Base-by-base conservation (phyloP, 2,329 filamentous ascomycete species). In the Dactylonectria estremocensis region DNA sequence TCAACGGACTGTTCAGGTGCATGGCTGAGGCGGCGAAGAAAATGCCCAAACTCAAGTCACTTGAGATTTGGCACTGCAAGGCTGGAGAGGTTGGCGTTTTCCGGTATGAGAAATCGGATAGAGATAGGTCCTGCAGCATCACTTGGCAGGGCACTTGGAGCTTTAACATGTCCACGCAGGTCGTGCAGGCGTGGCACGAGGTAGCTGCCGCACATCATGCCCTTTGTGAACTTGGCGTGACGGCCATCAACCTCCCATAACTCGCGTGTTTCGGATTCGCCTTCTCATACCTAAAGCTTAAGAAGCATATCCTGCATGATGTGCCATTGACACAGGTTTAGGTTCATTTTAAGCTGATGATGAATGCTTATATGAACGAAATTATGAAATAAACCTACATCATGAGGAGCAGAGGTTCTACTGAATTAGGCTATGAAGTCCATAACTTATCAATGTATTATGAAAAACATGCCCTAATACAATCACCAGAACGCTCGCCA, bases 31-130 rank as follows among this genome's bases (percentile, higher is more conserved):
- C 20, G 1, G 65, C 52, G 2, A 61, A 57, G 45, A 16, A 13
- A 33, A 62, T 71, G 61, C 62, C 69, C 0, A 58, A 20, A n/a
- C 65, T 72, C 14, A 28, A 65, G 0, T 48, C 18, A 2, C 18
- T 70, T n/a, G 66, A 70, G 3, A 43, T 69, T 22, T 72, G 68
- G 69, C 11, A 61, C 37, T 64, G 40, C 35, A 46, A 49, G 16
- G 1, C 31, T 11, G 49, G 55, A 45, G 20, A 59, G 46, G 61
- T 31, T 16, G 68, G 46, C 5, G 64, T 70, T 9, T 71, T 71
- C n/a, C 56, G 45, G 4, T 71, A 70, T 31, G 43, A 64, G 49
- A 67, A 53, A 28, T 20, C 37, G 1, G 52, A 40, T 24, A 33
- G 59, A 14, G 52, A 40, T 24, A 33, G 59, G 13, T 62, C 20